Evolutionary conservation across 2,329 filamentous ascomycete genomes (phyloP).

Genomic region (Aspergillus neotritici): DNA sequence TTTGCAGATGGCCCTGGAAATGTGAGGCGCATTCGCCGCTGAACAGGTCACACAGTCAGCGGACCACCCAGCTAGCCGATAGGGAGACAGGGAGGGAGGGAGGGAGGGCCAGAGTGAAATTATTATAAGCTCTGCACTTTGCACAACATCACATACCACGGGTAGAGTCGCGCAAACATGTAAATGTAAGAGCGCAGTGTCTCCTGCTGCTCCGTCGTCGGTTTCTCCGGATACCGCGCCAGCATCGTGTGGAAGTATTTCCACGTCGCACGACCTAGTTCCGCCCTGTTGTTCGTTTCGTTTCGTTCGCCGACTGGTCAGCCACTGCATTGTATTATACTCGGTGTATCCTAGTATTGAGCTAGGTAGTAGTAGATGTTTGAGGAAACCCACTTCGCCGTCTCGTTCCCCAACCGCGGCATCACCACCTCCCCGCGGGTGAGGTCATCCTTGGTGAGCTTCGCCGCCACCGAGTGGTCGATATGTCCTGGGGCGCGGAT

Average conservation of each 20-base stretch:
- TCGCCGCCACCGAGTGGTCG: slow-evolving; percentile 23
- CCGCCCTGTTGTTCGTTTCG: slow-evolving; percentile 41
- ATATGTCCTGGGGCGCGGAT: slow-evolving; percentile 39
- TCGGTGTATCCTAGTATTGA: too few relatives aligned
- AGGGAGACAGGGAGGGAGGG: background rate
- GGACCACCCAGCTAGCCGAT: slow-evolving; percentile 1
- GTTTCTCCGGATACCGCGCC: slow-evolving; percentile 59
- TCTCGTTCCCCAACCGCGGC: slow-evolving; percentile 46
- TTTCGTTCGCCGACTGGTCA: too few relatives aligned
- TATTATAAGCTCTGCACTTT: too few relatives aligned
- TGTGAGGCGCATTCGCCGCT: slow-evolving; percentile 62
- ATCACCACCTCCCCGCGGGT: slow-evolving; percentile 43
- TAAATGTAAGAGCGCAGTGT: slow-evolving; percentile 57
- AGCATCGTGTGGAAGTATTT: slow-evolving; percentile 63
- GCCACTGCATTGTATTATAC: too few relatives aligned
- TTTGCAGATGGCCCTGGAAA: slow-evolving; percentile 56
- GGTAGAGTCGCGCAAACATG: slow-evolving; percentile 60
- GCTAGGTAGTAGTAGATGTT: too few relatives aligned
- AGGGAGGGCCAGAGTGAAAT: background rate
- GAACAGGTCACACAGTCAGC: slow-evolving; percentile 11
- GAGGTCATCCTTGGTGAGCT: slow-evolving; percentile 29
- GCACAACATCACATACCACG: slow-evolving; percentile 44
- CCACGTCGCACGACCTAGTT: slow-evolving; percentile 61
- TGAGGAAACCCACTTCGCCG: slow-evolving; percentile 37
- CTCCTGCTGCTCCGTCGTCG: slow-evolving; percentile 55